Evolutionary conservation across 176 grass and related monocot genomes (phyloP).

Genomic region (Triticum monococcum): DNA sequence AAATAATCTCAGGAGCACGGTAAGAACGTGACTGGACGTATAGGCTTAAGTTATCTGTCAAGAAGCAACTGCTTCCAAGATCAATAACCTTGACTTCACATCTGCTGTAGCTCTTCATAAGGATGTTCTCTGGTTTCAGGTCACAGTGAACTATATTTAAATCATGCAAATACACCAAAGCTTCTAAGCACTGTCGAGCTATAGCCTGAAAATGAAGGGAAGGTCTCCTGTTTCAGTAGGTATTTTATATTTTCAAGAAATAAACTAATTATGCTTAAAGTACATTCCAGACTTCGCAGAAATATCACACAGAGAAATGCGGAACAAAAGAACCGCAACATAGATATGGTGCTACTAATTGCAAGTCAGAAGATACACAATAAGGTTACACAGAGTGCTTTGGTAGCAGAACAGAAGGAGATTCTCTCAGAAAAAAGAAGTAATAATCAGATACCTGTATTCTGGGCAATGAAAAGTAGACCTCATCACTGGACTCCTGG

Average conservation of each 20-base stretch:
- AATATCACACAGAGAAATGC: neutral
- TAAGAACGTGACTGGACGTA: conserved; percentile 99
- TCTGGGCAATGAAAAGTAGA: conserved; percentile 86
- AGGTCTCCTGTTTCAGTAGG: neutral
- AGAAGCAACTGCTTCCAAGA: conserved; percentile 98
- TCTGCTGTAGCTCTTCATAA: conserved; percentile 97
- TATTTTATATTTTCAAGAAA: neutral
- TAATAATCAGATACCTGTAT: conserved; percentile 65
- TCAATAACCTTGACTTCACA: conserved; percentile 99
- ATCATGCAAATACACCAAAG: conserved; percentile 79
- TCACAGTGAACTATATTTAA: conserved; percentile 96
- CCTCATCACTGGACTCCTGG: conserved; percentile 69
- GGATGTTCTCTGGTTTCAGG: conserved; percentile 96
- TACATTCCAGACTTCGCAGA: conserved; percentile 15
- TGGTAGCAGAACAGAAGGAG: neutral
- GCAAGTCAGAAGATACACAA: neutral
- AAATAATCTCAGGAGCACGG: conserved; percentile 91
- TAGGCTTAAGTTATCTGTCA: conserved; percentile 71
- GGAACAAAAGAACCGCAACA: neutral
- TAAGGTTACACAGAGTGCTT: neutral
- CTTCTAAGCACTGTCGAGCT: conserved; percentile 91
- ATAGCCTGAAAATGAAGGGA: conserved; percentile 61
- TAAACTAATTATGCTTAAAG: neutral
- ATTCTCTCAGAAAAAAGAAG: neutral
- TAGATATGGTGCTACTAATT: neutral